Conservation (phyloP, 2,329 filamentous ascomycete genomes). For the Aspergillus novoparasiticus region DNA sequence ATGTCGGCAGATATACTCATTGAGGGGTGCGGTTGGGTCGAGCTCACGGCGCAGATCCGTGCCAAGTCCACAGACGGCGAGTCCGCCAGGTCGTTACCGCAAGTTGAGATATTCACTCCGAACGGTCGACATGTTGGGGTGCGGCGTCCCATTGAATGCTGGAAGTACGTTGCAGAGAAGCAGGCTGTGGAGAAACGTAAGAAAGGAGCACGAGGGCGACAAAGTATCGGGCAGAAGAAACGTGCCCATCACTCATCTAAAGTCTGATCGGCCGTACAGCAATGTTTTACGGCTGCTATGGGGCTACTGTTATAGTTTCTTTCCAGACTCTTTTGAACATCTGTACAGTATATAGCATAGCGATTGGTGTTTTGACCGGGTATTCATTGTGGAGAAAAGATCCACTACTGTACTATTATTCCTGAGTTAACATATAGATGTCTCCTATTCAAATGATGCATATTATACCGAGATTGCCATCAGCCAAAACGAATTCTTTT, state of each 20-base stretch:
- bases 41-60: slow-evolving; percentile 80
- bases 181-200: slow-evolving; percentile 34
- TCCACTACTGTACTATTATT: not conserved
- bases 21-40: slow-evolving; percentile 92
- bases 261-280: not conserved
- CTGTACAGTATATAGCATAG: slow-evolving; percentile 19
- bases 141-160: slow-evolving; percentile 37
- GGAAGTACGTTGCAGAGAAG: slow-evolving; percentile 36
- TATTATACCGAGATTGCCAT: not conserved
- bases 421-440: not conserved
- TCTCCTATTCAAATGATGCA: not conserved
- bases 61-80: slow-evolving; percentile 45
- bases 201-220: slow-evolving; percentile 22
- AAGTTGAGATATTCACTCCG: slow-evolving; percentile 83
- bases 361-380: slow-evolving; percentile 19
- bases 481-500: too few species aligned
- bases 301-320: not conserved
- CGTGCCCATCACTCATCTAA: slow-evolving; percentile 15
- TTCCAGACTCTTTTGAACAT: not conserved
- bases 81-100: slow-evolving; percentile 49
- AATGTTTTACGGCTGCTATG: not conserved
- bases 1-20: slow-evolving; percentile 82
- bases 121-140: slow-evolving; percentile 75
- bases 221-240: slow-evolving; percentile 29
- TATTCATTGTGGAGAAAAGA: not conserved